Evolutionary conservation across 495 filamentous ascomycete genomes (phyloP), one percentile per base, ranked within the genome.

Genomic region (Penicillium goetzii): DNA sequence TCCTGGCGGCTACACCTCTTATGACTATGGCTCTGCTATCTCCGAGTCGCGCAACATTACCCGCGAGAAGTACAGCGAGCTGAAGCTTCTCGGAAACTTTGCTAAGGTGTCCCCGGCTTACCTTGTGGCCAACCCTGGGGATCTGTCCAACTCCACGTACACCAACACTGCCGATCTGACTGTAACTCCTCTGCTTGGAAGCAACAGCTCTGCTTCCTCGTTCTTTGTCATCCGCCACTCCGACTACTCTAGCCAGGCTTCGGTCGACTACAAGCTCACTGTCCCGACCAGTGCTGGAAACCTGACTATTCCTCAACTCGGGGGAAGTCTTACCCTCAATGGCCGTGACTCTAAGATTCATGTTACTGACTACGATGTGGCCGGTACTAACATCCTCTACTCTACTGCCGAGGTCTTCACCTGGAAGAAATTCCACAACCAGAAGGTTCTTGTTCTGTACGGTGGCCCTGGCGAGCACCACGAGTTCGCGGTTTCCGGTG

Each of bases 391-490:
- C 10, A 71, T 94, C 21, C 74, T 92, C 5, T 93, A 93, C 76
- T 92, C 88, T 0, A 89, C 90, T 6, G 89, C 86, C 0, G 90
- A 95, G 60, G 81, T 92, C 30, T 91, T 91, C 58, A 91, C 88
- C 1, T 89, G 86, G 86, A 85, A 89, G 72, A 78, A 82, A 51
- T 84, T 85, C 64, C 81, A 77, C n/a, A 68, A 80, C 9, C 82
- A 80, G 62, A 90, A 85, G 28, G 76, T 90, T 2, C 74, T 92
- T 4, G 76, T 93, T 21, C 65, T 95, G 14, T 94, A 91, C 63
- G 90, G 90, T 19, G 89, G 84, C 8, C 72, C 83, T n/a, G 81
- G 80, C 4, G 91, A 93, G 68, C 81, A 80, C 5, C 89, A 93
- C 65, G 91, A 93, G 70, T 70, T 91, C 50, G 83, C 86, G 14